Base-by-base conservation (phyloP, 768 basidiomycete genomes). In the Mycena kentingensis region DNA sequence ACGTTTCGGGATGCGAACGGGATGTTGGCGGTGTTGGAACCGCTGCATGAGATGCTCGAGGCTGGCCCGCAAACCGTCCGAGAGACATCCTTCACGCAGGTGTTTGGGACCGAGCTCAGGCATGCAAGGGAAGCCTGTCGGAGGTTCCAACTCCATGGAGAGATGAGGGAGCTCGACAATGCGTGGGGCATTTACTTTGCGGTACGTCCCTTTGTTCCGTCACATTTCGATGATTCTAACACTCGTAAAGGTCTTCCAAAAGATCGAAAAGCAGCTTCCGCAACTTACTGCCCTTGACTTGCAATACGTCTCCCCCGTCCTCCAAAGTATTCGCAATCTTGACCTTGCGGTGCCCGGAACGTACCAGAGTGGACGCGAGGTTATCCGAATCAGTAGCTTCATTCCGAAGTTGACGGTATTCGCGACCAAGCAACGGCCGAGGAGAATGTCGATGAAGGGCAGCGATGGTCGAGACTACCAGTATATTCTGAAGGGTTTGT, bases 121-220 rank as follows among this genome's bases (percentile, higher is more conserved):
- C 93, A 96, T 63, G 97, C 97, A 10, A 83, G 93, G 34, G 93
- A 95, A 64, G 93, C 93, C 34, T 93, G 92, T 60, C 80, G 87
- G 47, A 82, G 91, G 39, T 99, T 89, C 75, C 86, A 87, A 34
- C 79, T 82, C 28, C 91, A 89, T 64, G 90, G 90, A 16, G 95
- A 99, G 64, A 81, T 84, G 49, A 84, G 84, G 43, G 93, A 98
- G 65, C 73, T 99, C 42, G 97, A 98, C 65, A 92, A 90, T 65
- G 97, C 97, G 18, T 99, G 97, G 97, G 97, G 98, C 62, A 94
- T 98, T 28, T 99, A 99, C 70, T 99, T 98, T 63, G 84, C 84
- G 42, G 93, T 93, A 65, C 60, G 86, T 68, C 29, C 15, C 10
- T 28, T 28, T 31, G 26, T 13, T 19, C 19, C 11, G 19, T 7